These are phyloP conservation scores for Aspergillus pseudotamarii DNA, from an alignment of 2,329 filamentous ascomycete genomes.

Conservation along the genomic window DNA sequence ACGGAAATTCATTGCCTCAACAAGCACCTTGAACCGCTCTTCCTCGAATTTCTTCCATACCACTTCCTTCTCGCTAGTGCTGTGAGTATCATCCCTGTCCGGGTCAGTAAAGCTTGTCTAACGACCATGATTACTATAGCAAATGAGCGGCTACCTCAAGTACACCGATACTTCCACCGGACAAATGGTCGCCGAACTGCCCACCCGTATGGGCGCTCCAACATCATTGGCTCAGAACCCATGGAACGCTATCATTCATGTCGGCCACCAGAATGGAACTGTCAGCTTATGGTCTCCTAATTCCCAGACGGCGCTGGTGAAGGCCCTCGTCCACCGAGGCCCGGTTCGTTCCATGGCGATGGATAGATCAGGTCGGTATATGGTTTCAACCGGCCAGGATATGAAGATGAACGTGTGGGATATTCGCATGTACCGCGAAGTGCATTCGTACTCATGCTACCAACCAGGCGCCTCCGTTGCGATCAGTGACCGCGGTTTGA, in stretches of 20 bases:
- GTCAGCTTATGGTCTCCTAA: constrained; percentile 97
- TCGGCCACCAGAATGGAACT: constrained; percentile 92
- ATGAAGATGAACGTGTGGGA: constrained; percentile 95
- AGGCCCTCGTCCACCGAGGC: constrained; percentile 84
- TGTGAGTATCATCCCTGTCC: constrained; percentile 53
- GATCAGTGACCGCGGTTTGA: constrained; percentile 86
- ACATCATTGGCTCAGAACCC: constrained; percentile 86
- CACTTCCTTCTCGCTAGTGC: constrained; percentile 91
- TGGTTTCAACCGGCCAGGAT: constrained; percentile 92
- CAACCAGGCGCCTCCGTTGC: constrained; percentile 80
- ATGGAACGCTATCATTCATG: constrained; percentile 87
- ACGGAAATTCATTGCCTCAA: constrained; percentile 90
- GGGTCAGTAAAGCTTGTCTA: neutral
- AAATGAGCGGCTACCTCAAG: constrained; percentile 77
- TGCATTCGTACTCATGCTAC: constrained; percentile 83
- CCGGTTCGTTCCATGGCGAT: constrained; percentile 84
- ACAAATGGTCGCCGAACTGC: constrained; percentile 80
- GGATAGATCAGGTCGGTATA: constrained; percentile 89
- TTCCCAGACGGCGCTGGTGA: constrained; percentile 80
- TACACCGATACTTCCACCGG: constrained; percentile 97
- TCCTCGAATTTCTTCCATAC: constrained; percentile 95
- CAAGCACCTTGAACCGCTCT: constrained; percentile 86
- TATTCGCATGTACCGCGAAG: constrained; percentile 88
- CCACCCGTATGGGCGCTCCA: constrained; percentile 81
- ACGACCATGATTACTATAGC: constrained; percentile 51